phyloP scores from a whole-genome alignment of 371 early-diverging fungal genomes.

The Choanephora cucurbitarum region DNA sequence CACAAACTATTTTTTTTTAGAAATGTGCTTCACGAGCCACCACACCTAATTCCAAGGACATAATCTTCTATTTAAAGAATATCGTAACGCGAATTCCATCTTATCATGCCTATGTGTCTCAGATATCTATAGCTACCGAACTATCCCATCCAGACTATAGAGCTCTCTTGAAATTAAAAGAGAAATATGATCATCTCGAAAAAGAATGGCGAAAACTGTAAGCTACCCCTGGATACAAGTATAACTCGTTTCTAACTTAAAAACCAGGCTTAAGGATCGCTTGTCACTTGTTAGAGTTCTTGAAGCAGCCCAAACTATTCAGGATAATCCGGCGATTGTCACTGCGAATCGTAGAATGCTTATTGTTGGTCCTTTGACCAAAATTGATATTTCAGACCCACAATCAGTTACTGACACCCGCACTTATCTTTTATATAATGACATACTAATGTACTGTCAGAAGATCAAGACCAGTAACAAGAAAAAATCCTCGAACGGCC shows the following conservation, averaged over 20 bases:
- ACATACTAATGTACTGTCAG: constrained; percentile 20
- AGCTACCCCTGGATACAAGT: background rate
- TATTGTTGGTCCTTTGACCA: constrained; percentile 10
- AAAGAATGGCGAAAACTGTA: constrained; percentile 15
- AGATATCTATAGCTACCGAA: constrained; percentile 16
- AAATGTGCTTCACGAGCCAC: background rate
- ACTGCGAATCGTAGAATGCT: constrained; percentile 16
- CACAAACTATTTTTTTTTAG: constrained; percentile 4
- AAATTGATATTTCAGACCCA: constrained; percentile 17
- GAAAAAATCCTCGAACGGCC: background rate
- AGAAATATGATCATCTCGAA: constrained; percentile 14
- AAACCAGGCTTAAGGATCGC: constrained; percentile 22
- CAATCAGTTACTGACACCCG: constrained; percentile 16
- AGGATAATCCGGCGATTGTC: constrained; percentile 20
- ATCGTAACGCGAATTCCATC: constrained; percentile 11
- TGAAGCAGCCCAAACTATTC: constrained; percentile 13
- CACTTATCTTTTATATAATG: constrained; percentile 24
- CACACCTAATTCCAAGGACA: constrained; percentile 3
- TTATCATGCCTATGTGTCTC: constrained; percentile 7
- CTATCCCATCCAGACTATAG: constrained; percentile 23
- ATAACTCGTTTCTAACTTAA: background rate
- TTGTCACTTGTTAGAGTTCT: constrained; percentile 19
- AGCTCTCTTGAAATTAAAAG: constrained; percentile 2
- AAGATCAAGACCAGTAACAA: constrained; percentile 7
- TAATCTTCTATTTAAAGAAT: constrained; percentile 18